A percentile compares a stretch with the other conserved stretches of the same genome.
Conservation (phyloP, 2,329 filamentous ascomycete species). For the Graphium sp. region DNA sequence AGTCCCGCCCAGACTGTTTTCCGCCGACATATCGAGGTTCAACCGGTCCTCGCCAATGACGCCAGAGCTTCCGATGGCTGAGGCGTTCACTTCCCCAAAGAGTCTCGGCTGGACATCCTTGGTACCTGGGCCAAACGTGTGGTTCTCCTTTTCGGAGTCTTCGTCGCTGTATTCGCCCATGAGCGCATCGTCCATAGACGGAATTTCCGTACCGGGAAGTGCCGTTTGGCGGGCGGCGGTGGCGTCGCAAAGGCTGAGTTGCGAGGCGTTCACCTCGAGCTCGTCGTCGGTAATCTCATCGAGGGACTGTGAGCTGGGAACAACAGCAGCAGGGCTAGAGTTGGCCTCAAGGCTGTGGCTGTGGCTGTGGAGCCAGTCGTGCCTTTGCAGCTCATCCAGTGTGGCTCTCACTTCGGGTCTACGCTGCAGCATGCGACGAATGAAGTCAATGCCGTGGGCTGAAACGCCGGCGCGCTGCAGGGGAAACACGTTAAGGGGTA, state of each 20-base stretch:
- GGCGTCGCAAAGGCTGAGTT: constrained; percentile 42
- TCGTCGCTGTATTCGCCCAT: constrained; percentile 35
- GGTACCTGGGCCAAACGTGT: constrained; percentile 40
- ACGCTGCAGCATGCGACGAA: constrained; percentile 65
- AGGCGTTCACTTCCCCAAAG: constrained; percentile 38
- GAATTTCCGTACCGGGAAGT: constrained; percentile 3
- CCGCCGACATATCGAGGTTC: constrained; percentile 21
- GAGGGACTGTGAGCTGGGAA: constrained; percentile 25
- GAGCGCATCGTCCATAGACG: background rate
- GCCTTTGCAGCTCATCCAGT: constrained; percentile 49
- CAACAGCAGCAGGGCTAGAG: no score
- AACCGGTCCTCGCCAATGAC: constrained; percentile 28
- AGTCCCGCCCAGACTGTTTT: constrained; percentile 3
- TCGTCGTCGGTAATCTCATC: constrained; percentile 47
- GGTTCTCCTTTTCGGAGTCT: constrained; percentile 68
- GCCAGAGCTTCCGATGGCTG: constrained; percentile 35
- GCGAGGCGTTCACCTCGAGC: constrained; percentile 40
- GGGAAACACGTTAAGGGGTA: constrained; percentile 46
- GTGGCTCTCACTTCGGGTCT: constrained; percentile 64
- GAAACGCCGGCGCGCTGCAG: constrained; percentile 45
- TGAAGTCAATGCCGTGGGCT: constrained; percentile 51
- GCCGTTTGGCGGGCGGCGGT: constrained; percentile 5
- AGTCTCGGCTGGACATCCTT: constrained; percentile 19
- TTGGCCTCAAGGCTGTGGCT: no score
- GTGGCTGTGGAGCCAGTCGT: constrained; percentile 56